Percentiles rank a stretch among this genome's conserved stretches.
Conservation (phyloP, 495 filamentous ascomycete species). For the Talaromyces borbonicus region DNA sequence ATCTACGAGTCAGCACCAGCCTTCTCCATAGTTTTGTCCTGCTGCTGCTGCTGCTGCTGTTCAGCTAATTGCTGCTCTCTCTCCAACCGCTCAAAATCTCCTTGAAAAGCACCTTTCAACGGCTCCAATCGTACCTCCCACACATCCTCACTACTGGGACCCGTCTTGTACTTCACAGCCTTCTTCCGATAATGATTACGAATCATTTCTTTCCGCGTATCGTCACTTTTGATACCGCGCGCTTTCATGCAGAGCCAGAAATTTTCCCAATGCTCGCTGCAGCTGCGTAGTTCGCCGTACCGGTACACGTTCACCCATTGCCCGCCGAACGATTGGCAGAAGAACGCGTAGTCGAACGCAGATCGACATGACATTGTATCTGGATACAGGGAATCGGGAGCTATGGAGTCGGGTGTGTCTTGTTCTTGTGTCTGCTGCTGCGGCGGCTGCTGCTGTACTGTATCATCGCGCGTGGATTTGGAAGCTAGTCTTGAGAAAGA, state of each 20-base stretch:
- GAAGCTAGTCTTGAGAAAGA: constrained; percentile 15
- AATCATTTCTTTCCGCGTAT: constrained; percentile 47
- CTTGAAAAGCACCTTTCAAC: constrained; percentile 42
- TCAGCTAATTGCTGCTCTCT: constrained; percentile 40
- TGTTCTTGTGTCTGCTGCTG: constrained; percentile 1
- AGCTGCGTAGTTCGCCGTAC: constrained; percentile 61
- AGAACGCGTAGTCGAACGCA: constrained; percentile 88
- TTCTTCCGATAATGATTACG: constrained; percentile 63
- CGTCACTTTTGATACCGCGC: constrained; percentile 30
- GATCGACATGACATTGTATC: constrained; percentile 77
- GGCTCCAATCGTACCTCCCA: constrained; percentile 60
- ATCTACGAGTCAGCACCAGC: neutral
- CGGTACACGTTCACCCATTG: constrained; percentile 86
- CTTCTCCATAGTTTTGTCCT: neutral
- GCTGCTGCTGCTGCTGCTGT: constrained; percentile 19
- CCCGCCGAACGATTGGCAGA: constrained; percentile 87
- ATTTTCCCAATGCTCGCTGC: constrained; percentile 72
- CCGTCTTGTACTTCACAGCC: constrained; percentile 60
- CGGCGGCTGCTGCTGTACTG: constrained; percentile 8
- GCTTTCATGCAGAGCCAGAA: constrained; percentile 96
- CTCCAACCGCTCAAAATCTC: constrained; percentile 50
- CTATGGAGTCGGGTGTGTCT: constrained; percentile 24
- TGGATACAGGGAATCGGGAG: constrained; percentile 58
- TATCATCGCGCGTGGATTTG: too few species aligned
- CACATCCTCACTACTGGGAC: constrained; percentile 82